A percentile compares a stretch with the other conserved stretches of the same genome.
These are phyloP conservation scores for Rhododendron henanense DNA, from an alignment of 148 eudicot species.

Conservation along the genomic window DNA sequence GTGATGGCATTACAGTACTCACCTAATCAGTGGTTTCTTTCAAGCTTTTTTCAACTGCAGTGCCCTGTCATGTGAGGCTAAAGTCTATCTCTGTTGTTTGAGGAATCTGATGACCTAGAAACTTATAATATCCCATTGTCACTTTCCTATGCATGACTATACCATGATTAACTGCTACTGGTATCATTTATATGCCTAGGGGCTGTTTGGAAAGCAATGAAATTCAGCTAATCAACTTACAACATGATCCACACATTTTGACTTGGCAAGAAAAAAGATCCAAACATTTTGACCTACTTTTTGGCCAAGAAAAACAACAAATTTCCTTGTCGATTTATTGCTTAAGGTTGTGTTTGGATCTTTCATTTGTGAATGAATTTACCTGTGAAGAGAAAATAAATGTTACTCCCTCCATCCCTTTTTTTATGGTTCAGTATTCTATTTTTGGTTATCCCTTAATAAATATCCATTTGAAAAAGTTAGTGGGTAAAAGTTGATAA, in stretches of 20 bases:
- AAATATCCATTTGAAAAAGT: too few relatives aligned
- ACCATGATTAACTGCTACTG: too few relatives aligned
- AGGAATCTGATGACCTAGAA: background rate
- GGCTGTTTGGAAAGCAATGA: background rate
- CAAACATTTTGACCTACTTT: background rate
- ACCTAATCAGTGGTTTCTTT: background rate
- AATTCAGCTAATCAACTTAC: background rate
- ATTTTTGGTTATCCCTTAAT: too few relatives aligned
- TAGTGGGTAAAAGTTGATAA: too few relatives aligned
- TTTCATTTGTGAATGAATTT: background rate
- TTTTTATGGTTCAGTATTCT: too few relatives aligned
- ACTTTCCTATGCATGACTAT: background rate
- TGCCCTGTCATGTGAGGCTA: slow-evolving; percentile 22
- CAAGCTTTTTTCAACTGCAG: background rate
- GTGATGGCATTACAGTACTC: background rate
- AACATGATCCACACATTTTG: background rate
- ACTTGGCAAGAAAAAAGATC: too few relatives aligned
- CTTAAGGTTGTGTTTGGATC: background rate
- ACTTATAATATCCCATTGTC: background rate
- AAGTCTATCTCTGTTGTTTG: slow-evolving; percentile 12
- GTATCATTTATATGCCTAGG: background rate
- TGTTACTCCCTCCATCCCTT: background rate
- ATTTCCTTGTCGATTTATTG: background rate
- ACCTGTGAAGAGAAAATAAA: background rate
- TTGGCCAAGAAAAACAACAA: background rate